phyloP scores from a whole-genome alignment of 371 early-diverging fungal species.

The Nematocida sp. region DNA sequence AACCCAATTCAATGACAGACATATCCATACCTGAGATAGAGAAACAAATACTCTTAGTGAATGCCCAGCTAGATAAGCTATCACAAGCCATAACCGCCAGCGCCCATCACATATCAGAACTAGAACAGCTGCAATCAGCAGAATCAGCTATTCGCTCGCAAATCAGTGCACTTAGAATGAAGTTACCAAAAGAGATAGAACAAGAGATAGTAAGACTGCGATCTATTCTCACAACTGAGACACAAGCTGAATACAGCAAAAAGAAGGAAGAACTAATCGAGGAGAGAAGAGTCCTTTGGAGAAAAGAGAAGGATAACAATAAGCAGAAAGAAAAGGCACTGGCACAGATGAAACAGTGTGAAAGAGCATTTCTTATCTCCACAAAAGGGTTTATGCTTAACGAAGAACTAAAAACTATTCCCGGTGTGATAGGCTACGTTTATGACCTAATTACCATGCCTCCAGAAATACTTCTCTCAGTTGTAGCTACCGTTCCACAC shows the following conservation, averaged over 20 bases:
- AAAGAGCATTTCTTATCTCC: slow-evolving; percentile 21
- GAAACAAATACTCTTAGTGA: no score
- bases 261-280: slow-evolving; percentile 69
- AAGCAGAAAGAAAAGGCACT: slow-evolving; percentile 61
- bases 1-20: no score
- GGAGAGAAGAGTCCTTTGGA: slow-evolving; percentile 76
- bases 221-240: neutral
- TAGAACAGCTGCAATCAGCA: no score
- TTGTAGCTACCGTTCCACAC: slow-evolving; percentile 54
- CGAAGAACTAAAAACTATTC: slow-evolving; percentile 46
- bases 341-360: slow-evolving; percentile 29
- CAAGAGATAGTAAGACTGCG: neutral
- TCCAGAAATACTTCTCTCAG: slow-evolving; percentile 53
- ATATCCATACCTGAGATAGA: no score
- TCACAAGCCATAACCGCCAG: neutral
- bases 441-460: slow-evolving; percentile 59
- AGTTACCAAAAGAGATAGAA: neutral
- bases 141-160: neutral
- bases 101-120: slow-evolving; percentile 15
- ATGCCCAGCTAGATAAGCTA: no score
- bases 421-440: slow-evolving; percentile 66
- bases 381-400: slow-evolving; percentile 47
- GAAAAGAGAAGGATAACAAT: slow-evolving; percentile 74
- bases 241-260: neutral
- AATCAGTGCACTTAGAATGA: neutral